Conservation (phyloP, 2,329 filamentous ascomycete genomes). For the Clarireedia paspali region DNA sequence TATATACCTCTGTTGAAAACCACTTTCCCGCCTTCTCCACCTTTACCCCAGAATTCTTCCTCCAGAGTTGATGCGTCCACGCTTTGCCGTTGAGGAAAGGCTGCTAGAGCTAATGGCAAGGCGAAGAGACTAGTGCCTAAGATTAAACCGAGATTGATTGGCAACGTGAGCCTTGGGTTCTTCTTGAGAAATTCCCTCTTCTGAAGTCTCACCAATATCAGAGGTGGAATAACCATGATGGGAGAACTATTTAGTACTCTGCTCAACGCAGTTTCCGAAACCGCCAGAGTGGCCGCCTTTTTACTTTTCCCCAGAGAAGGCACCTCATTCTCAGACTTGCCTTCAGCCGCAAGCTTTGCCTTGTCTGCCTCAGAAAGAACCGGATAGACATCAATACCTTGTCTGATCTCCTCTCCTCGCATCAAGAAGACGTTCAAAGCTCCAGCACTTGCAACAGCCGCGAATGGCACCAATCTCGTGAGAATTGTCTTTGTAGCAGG, state of each 20-base stretch:
- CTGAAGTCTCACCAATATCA: slow-evolving; percentile 80
- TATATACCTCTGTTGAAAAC: slow-evolving; percentile 94
- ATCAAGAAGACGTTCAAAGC: slow-evolving; percentile 95
- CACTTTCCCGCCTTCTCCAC: slow-evolving; percentile 74
- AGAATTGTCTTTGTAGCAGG: slow-evolving; percentile 71
- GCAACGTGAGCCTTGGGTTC: slow-evolving; percentile 68
- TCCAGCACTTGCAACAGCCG: slow-evolving; percentile 85
- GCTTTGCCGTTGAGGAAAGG: slow-evolving; percentile 85
- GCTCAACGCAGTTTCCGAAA: slow-evolving; percentile 85
- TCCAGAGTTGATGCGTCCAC: slow-evolving; percentile 72
- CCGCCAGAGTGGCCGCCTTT: slow-evolving; percentile 80
- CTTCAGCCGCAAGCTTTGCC: slow-evolving; percentile 43
- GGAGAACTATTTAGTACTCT: slow-evolving; percentile 90
- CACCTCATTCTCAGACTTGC: slow-evolving; percentile 57
- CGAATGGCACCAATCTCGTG: slow-evolving; percentile 86
- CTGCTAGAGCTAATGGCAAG: slow-evolving; percentile 79
- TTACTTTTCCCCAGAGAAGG: slow-evolving; percentile 76
- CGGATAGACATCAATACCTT: slow-evolving; percentile 88
- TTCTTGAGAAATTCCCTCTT: slow-evolving; percentile 72
- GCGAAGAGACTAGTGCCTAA: slow-evolving; percentile 81
- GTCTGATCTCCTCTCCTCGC: slow-evolving; percentile 90
- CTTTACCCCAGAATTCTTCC: slow-evolving; percentile 75
- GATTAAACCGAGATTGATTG: slow-evolving; percentile 82
- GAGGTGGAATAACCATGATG: slow-evolving; percentile 91
- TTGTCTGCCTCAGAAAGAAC: slow-evolving; percentile 66